Percentiles rank a stretch among this genome's conserved stretches.
Evolutionary conservation across 306 rosid species (phyloP).

Genomic region (Datisca glomerata): DNA sequence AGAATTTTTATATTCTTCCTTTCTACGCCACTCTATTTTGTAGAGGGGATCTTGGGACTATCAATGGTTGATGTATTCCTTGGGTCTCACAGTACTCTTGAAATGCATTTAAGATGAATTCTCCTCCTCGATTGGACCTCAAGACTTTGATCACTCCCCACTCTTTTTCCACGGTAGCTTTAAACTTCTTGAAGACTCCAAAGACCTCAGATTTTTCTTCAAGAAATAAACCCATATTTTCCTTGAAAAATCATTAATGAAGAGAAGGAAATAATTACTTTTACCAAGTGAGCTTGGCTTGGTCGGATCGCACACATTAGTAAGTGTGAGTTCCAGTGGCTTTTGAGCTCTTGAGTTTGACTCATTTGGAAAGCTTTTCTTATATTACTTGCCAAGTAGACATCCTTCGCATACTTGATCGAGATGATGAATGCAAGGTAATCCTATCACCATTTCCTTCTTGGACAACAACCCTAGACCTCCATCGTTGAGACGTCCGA

Average conservation of each 20-base stretch:
- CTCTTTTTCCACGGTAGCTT: too few species aligned
- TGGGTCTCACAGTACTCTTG: background rate
- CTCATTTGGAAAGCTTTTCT: background rate
- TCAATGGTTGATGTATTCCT: background rate
- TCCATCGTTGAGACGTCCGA: background rate
- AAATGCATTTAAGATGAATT: background rate
- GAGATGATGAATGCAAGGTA: background rate
- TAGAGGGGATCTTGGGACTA: background rate
- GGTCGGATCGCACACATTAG: background rate
- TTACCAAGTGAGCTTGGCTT: too few species aligned
- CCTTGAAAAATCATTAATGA: too few species aligned
- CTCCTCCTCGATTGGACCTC: background rate
- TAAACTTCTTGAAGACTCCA: too few species aligned
- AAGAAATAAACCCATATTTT: too few species aligned
- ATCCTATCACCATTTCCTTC: background rate
- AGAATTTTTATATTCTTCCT: background rate
- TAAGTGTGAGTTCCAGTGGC: background rate
- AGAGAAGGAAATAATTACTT: too few species aligned
- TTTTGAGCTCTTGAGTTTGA: too few species aligned
- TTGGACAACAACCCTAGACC: constrained; percentile 1
- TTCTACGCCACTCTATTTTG: background rate
- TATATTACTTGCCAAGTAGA: background rate
- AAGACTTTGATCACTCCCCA: background rate
- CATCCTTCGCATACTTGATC: background rate
- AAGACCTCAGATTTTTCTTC: too few species aligned